Evolutionary conservation across 2,329 filamentous ascomycete genomes (phyloP).

Genomic region (Hypoxylon sp.): DNA sequence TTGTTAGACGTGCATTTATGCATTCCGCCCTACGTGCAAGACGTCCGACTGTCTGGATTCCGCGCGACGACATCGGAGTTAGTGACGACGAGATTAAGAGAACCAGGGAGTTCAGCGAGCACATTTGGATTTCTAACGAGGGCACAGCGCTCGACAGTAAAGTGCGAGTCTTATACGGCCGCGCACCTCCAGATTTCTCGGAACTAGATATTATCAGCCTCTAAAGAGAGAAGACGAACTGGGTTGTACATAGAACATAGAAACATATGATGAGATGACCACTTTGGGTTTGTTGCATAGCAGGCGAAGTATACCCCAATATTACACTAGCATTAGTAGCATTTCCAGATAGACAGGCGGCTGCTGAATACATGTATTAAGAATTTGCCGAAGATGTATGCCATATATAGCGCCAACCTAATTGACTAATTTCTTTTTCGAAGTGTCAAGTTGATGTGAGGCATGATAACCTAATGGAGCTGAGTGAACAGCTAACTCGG

Average conservation of each 20-base stretch:
- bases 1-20: conserved; percentile 90
- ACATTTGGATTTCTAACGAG: conserved; percentile 95
- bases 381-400: conserved; percentile 15
- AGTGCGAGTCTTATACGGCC: conserved; percentile 84
- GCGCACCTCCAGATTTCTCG: conserved; percentile 89
- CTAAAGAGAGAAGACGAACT: conserved; percentile 56
- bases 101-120: conserved; percentile 81
- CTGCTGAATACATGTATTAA: conserved; percentile 10
- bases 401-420: not conserved
- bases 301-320: conserved; percentile 41
- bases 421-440: not conserved
- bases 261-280: conserved; percentile 40
- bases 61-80: conserved; percentile 88
- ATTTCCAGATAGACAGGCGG: conserved; percentile 32
- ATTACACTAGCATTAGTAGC: conserved; percentile 34
- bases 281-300: conserved; percentile 41
- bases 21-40: conserved; percentile 88
- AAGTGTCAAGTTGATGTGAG: not conserved
- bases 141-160: conserved; percentile 90
- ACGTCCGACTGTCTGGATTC: conserved; percentile 93
- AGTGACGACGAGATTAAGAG: conserved; percentile 90
- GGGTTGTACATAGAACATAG: conserved; percentile 45
- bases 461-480: not conserved
- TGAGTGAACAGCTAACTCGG: not conserved
- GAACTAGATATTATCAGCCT: conserved; percentile 89